These are phyloP conservation scores for Sphenostylis stenocarpa DNA, from an alignment of 306 rosid genomes.

Conservation along the genomic window DNA sequence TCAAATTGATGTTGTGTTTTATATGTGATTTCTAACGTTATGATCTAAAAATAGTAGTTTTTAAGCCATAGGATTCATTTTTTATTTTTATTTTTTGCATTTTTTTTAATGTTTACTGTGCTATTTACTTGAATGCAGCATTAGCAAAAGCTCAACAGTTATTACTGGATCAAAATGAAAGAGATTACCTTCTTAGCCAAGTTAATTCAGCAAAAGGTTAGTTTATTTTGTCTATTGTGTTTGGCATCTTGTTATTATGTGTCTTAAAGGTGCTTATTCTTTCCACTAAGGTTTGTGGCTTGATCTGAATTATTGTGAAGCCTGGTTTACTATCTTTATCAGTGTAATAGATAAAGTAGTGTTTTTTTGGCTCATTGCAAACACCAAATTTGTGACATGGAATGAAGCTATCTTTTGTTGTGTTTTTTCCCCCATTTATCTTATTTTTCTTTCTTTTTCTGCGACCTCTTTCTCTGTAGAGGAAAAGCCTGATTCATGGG, in stretches of 20 bases:
- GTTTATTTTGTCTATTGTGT: slow-evolving; percentile 25
- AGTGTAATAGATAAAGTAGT: background rate
- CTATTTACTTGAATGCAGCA: slow-evolving; percentile 61
- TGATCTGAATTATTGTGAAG: background rate
- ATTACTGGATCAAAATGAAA: slow-evolving; percentile 90
- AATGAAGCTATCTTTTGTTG: background rate
- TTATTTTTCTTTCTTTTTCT: background rate
- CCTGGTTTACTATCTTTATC: slow-evolving; percentile 17
- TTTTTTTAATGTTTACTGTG: slow-evolving; percentile 20
- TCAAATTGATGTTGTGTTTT: slow-evolving; percentile 17
- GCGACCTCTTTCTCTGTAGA: background rate
- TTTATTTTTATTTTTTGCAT: too few species aligned
- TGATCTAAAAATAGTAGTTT: slow-evolving; percentile 10
- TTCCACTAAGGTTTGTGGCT: background rate
- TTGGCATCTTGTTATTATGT: slow-evolving; percentile 7
- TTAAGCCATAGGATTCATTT: slow-evolving; percentile 5
- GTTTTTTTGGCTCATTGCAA: background rate
- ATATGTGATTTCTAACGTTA: background rate
- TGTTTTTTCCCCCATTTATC: background rate
- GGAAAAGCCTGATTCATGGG: background rate
- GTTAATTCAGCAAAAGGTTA: slow-evolving; percentile 92
- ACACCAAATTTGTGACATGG: background rate
- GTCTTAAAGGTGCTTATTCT: slow-evolving; percentile 10
- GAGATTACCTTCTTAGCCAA: slow-evolving; percentile 85
- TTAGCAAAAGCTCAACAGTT: slow-evolving; percentile 95